Evolutionary conservation across 306 rosid species (phyloP), one percentile per base, ranked within the genome.

Genomic region (Dryas alaskensis): DNA sequence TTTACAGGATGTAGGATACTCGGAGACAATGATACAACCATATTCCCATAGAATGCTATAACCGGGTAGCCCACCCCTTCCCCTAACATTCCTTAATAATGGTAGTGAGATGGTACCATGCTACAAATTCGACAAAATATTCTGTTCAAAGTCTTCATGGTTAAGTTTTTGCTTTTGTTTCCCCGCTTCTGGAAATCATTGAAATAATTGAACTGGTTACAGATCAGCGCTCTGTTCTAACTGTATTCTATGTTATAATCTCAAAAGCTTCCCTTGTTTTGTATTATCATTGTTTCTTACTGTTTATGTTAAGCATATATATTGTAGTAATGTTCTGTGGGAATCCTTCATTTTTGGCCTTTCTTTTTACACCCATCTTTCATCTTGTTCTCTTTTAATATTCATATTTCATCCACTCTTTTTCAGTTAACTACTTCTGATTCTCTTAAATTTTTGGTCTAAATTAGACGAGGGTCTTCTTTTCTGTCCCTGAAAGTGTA

Each of bases 381-480:
- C 6, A 14, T n/a, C 12, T 1, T 46, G 37, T 45, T 43, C 44
- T 31, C 9, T 46, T 42, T 55, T 61, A 19, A 7, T 72, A 53
- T 10, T 65, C 12, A 37, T 65, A 14, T 44, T 39, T 52, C 47
- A 12, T 70, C 43, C 60, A 49, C 72, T 59, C 37, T 72, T 25
- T 64, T 61, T 31, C 57, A 52, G 43, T 49, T 44, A 48, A 52
- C 74, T 19, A 5, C 25, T 80, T 67, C 63, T 49, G 27, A 43
- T 73, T 76, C 67, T 40, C 64, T 54, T 31, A 13, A 22, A 45
- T 49, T 71, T 78, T 72, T 47, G 27, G 60, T 55, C 54, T 22
- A n/a, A 57, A n/a, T 48, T 57, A 94, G 98, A 89, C 83, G 51
- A 89, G 84, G 84, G 97, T 95, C 74, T 95, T 95, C 96, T 95